These are phyloP conservation scores for Rhodotorula toruloides DNA, from an alignment of 768 basidiomycete genomes.

Conservation along the genomic window DNA sequence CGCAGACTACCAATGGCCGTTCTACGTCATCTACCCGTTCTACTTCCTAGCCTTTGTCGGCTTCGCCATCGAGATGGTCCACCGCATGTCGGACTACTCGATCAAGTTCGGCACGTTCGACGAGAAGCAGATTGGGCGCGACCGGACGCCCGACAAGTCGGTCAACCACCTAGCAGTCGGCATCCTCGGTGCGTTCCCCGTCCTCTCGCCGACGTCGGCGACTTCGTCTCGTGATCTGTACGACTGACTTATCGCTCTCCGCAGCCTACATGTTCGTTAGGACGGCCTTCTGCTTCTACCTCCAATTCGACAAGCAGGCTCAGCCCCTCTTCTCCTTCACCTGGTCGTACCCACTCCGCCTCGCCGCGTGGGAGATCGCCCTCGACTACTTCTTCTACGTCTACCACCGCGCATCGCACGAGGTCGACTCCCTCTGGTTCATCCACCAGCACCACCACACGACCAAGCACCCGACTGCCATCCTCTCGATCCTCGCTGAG, in stretches of 20 bases:
- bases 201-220: background rate
- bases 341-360: slow-evolving; percentile 9
- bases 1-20: slow-evolving; percentile 28
- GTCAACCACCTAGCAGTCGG: slow-evolving; percentile 23
- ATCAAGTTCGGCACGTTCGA: slow-evolving; percentile 25
- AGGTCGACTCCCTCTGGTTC: slow-evolving; percentile 30
- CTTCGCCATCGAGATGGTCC: slow-evolving; percentile 3
- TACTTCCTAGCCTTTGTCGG: slow-evolving; percentile 16
- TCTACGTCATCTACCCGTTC: slow-evolving; percentile 17
- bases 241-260: background rate
- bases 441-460: slow-evolving; percentile 23
- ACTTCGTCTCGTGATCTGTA: background rate
- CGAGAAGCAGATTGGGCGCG: slow-evolving; percentile 30
- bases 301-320: slow-evolving; percentile 13
- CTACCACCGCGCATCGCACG: slow-evolving; percentile 29
- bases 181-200: slow-evolving; percentile 8
- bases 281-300: slow-evolving; percentile 9
- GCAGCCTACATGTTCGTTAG: slow-evolving; percentile 29
- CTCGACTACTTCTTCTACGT: slow-evolving; percentile 35
- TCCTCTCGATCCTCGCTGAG: slow-evolving; percentile 34
- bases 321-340: slow-evolving; percentile 7
- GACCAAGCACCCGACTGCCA: slow-evolving; percentile 27
- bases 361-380: slow-evolving; percentile 20
- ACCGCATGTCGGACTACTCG: slow-evolving; percentile 3
- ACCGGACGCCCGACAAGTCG: slow-evolving; percentile 31